Evolutionary conservation across 202 grass and related monocot genomes (phyloP).

Genomic region (Musa balbisiana): DNA sequence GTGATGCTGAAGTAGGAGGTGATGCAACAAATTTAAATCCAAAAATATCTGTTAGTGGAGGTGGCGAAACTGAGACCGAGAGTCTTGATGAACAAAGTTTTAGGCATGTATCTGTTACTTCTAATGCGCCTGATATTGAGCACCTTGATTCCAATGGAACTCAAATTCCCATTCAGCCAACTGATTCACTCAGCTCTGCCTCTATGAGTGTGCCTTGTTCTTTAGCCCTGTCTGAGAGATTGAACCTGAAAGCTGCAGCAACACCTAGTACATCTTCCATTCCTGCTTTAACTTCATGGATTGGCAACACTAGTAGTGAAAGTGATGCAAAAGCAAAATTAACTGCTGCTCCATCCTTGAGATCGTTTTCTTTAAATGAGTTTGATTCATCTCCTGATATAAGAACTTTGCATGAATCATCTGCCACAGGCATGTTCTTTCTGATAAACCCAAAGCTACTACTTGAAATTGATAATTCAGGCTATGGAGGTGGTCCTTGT

Average conservation of each 20-base stretch:
- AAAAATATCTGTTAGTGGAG: constrained; percentile 37
- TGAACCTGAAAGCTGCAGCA: constrained; percentile 44
- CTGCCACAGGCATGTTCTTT: constrained; percentile 51
- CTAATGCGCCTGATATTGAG: not conserved
- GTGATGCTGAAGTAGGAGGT: constrained; percentile 44
- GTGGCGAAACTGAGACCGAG: constrained; percentile 34
- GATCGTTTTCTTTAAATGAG: constrained; percentile 58
- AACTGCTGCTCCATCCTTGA: constrained; percentile 53
- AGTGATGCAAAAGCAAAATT: constrained; percentile 50
- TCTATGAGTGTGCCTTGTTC: constrained; percentile 61
- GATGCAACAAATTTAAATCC: constrained; percentile 28
- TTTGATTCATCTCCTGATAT: constrained; percentile 58
- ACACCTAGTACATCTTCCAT: constrained; percentile 78
- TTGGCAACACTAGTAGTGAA: constrained; percentile 43
- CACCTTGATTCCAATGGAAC: constrained; percentile 37
- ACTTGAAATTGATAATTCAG: constrained; percentile 92
- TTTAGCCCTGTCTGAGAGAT: constrained; percentile 71
- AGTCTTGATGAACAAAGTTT: constrained; percentile 39
- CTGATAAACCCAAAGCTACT: constrained; percentile 67
- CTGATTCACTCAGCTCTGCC: constrained; percentile 55
- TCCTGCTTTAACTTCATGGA: constrained; percentile 65
- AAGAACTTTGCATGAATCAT: constrained; percentile 52
- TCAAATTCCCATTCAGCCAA: constrained; percentile 31
- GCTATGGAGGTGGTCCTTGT: constrained; percentile 92
- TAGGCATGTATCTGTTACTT: constrained; percentile 11